A percentile compares a stretch with the other conserved stretches of the same genome.
These are phyloP conservation scores for Pseudogymnoascus sp. DNA, from an alignment of 2,329 filamentous ascomycete genomes.

Conservation along the genomic window DNA sequence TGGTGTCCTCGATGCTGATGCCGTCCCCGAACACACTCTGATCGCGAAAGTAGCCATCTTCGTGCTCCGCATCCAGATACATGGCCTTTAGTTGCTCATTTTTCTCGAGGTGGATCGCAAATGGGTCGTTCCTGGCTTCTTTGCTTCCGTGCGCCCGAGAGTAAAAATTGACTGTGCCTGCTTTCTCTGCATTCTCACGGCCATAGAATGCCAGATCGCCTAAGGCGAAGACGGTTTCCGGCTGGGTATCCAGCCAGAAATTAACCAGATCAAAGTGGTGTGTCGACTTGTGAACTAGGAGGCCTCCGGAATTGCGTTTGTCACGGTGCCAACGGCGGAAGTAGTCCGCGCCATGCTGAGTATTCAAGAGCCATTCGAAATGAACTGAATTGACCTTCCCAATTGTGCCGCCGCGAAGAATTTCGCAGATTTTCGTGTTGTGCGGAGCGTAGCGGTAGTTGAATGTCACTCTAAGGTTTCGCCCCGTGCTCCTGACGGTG, in stretches of 20 bases:
- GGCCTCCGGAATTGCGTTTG: conserved; percentile 50
- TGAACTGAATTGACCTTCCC: conserved; percentile 50
- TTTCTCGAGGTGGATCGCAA: conserved; percentile 47
- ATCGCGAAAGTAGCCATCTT: conserved; percentile 54
- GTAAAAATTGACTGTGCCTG: conserved; percentile 46
- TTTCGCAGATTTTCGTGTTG: conserved; percentile 50
- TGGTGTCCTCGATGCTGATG: conserved; percentile 57
- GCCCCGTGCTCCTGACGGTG: conserved; percentile 43
- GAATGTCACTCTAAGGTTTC: conserved; percentile 50
- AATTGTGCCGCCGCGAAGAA: conserved; percentile 47
- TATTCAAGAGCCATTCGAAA: conserved; percentile 58
- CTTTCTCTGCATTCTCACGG: conserved; percentile 50
- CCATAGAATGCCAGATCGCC: conserved; percentile 55
- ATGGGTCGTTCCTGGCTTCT: conserved; percentile 46
- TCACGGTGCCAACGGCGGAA: conserved; percentile 58
- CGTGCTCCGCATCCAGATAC: conserved; percentile 56
- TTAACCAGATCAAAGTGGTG: conserved; percentile 58
- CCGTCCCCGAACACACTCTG: conserved; percentile 57
- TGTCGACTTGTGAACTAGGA: conserved; percentile 55
- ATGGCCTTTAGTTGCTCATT: conserved; percentile 48
- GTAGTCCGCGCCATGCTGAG: conserved; percentile 55
- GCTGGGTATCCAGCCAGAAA: conserved; percentile 51
- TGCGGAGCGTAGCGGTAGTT: conserved; percentile 61
- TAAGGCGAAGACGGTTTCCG: conserved; percentile 49
- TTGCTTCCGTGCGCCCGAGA: conserved; percentile 43